Conservation (phyloP, 2,329 filamentous ascomycete species). For the Rhinocladiella similis region DNA sequence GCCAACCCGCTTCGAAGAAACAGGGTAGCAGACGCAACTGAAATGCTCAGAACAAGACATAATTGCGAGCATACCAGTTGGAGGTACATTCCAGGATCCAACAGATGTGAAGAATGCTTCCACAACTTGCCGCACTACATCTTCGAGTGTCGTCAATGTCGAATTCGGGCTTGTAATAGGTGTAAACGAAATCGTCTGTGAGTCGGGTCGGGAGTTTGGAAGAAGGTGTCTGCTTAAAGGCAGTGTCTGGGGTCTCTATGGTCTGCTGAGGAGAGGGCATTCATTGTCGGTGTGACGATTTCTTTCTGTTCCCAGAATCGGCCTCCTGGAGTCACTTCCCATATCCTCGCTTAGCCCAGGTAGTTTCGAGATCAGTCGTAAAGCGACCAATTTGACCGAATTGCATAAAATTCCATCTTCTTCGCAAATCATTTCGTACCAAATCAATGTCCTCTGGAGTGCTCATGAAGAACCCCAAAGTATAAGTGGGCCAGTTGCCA, state of each 20-base stretch:
- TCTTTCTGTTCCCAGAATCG: too few relatives aligned
- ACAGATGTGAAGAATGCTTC: conserved; percentile 22
- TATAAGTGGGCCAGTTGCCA: conserved; percentile 19
- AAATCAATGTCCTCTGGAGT: conserved; percentile 5
- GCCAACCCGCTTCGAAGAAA: neutral
- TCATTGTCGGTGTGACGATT: too few relatives aligned
- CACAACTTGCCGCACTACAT: conserved; percentile 19
- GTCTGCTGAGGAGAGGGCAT: too few relatives aligned
- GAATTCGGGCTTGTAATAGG: conserved; percentile 16
- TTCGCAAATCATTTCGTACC: conserved; percentile 11
- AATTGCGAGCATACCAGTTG: conserved; percentile 22
- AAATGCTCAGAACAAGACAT: conserved; percentile 22
- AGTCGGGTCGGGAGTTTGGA: neutral
- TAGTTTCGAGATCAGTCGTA: conserved; percentile 9
- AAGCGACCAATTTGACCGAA: conserved; percentile 15
- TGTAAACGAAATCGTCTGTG: conserved; percentile 19
- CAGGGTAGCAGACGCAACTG: conserved; percentile 8
- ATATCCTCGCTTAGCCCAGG: conserved; percentile 7
- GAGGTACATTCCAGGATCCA: conserved; percentile 5
- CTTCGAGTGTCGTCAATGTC: conserved; percentile 23
- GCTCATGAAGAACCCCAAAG: conserved; percentile 17
- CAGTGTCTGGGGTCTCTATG: too few relatives aligned
- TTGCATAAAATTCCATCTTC: conserved; percentile 10
- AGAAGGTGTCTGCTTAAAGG: too few relatives aligned
- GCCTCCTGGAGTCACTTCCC: neutral